phyloP scores from a whole-genome alignment of 2,329 filamentous ascomycete species.

The Claviceps sp. region DNA sequence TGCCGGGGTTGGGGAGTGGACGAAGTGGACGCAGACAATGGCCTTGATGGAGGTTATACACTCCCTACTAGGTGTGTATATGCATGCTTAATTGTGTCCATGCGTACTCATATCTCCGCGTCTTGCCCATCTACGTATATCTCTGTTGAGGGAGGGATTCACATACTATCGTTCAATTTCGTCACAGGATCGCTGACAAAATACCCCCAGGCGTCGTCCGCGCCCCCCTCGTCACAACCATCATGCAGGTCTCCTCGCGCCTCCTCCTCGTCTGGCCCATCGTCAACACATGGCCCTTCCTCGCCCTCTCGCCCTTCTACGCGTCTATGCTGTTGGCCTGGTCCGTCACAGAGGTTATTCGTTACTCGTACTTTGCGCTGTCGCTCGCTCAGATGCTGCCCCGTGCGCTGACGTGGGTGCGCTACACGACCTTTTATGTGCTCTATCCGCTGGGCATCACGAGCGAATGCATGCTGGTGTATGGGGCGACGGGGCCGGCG shows the following conservation, averaged over 20 bases:
- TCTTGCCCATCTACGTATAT: too few relatives aligned
- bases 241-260: slow-evolving; percentile 80
- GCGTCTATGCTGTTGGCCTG: slow-evolving; percentile 73
- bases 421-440: slow-evolving; percentile 86
- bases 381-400: slow-evolving; percentile 53
- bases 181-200: too few relatives aligned
- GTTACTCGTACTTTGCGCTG: slow-evolving; percentile 83
- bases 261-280: slow-evolving; percentile 83
- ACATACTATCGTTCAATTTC: too few relatives aligned
- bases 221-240: slow-evolving; percentile 70
- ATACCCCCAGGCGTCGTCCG: slow-evolving; percentile 57
- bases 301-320: slow-evolving; percentile 50
- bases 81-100: too few relatives aligned
- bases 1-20: slow-evolving; percentile 49
- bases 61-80: slow-evolving; percentile 52
- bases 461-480: slow-evolving; percentile 76
- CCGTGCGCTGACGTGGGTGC: slow-evolving; percentile 57
- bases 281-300: slow-evolving; percentile 57
- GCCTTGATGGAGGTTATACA: slow-evolving; percentile 77
- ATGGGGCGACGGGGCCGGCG: slow-evolving; percentile 50
- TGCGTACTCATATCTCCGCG: too few relatives aligned
- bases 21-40: slow-evolving; percentile 69
- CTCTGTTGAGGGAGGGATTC: too few relatives aligned
- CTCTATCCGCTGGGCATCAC: slow-evolving; percentile 86
- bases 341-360: slow-evolving; percentile 81